Base-by-base conservation (phyloP, 2,329 filamentous ascomycete species). In the Cadophora gregata region DNA sequence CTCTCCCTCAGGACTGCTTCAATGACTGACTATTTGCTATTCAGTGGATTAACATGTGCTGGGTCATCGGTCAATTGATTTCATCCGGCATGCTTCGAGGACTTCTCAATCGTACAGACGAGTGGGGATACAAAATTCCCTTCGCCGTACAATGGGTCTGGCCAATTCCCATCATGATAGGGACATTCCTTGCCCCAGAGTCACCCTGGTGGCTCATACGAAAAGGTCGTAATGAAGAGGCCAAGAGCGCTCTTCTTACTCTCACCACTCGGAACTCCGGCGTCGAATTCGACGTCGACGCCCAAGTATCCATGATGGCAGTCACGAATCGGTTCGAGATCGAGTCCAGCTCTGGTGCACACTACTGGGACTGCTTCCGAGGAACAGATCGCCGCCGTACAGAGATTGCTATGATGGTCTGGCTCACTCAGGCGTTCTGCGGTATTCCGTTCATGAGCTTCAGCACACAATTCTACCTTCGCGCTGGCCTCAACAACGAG, bases 161-260 rank as follows among this genome's bases (percentile, higher is more conserved):
- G 81, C 81, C 81, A 1, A 64, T 80, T 31, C 81, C 81, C 1
- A 74, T 84, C 1, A 76, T 81, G 58, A 73, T 82, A 58, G 80
- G 78, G 1, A 79, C 82, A 21, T 76, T 73, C n/a, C 72, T 83
- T 27, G 81, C 81, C 0, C 81, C 81, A 1, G 81, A 83, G 67
- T 83, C 81, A 0, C 81, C 81, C 0, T 83, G 81, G 81, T 82
- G 81, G 80, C 76, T 83, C 19, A 81, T 83, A 14, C 77, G 81
- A 14, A 79, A 77, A 67, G 80, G 80, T 4, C 78, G 78, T 10
- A 75, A 80, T 0, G 76, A 81, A 31, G 80, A 82, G 50, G 82
- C 82, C 16, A 82, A 82, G 69, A 76, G 76, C 21, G 70, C 81
- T 0, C 75, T 83, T 21, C 73, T 78, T 6, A 79, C 81, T 10